A percentile compares a stretch with the other conserved stretches of the same genome.
Conservation (phyloP, 1,139 yeast genomes). For the Yamadazyma oceani region DNA sequence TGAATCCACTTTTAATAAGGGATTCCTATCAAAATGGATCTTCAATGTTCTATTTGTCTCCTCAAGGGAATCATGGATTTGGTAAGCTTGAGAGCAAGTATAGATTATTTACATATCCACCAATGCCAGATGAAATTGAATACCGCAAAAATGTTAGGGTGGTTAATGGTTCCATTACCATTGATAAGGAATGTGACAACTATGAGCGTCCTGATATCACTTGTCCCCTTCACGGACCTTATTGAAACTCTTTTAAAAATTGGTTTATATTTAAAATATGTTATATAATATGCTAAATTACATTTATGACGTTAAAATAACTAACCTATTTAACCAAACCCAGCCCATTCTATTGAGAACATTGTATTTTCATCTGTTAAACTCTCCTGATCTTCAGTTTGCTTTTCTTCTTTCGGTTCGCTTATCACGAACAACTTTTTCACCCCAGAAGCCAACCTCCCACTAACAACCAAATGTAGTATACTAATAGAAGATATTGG, state of each 20-base stretch:
- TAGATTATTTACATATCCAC: constrained; percentile 25
- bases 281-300: too few relatives aligned
- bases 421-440: constrained; percentile 76
- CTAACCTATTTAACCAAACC: constrained; percentile 76
- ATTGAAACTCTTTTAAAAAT: too few relatives aligned
- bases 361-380: constrained; percentile 23
- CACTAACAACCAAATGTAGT: constrained; percentile 70
- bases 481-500: constrained; percentile 49
- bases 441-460: constrained; percentile 89
- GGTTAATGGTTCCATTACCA: constrained; percentile 34
- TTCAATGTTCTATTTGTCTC: constrained; percentile 44
- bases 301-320: too few relatives aligned
- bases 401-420: constrained; percentile 3
- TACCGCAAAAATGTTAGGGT: constrained; percentile 45
- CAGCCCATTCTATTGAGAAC: constrained; percentile 80
- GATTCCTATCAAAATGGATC: constrained; percentile 43
- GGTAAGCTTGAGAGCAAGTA: constrained; percentile 44
- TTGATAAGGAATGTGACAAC: constrained; percentile 20
- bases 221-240: neutral
- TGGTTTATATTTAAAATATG: too few relatives aligned
- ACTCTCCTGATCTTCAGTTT: constrained; percentile 25
- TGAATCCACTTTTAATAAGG: constrained; percentile 1
- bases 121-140: constrained; percentile 20
- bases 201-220: constrained; percentile 1
- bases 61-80: constrained; percentile 51